A percentile compares a stretch with the other conserved stretches of the same genome.
phyloP scores from a whole-genome alignment of 768 basidiomycete genomes.

The Mycena amicta region DNA sequence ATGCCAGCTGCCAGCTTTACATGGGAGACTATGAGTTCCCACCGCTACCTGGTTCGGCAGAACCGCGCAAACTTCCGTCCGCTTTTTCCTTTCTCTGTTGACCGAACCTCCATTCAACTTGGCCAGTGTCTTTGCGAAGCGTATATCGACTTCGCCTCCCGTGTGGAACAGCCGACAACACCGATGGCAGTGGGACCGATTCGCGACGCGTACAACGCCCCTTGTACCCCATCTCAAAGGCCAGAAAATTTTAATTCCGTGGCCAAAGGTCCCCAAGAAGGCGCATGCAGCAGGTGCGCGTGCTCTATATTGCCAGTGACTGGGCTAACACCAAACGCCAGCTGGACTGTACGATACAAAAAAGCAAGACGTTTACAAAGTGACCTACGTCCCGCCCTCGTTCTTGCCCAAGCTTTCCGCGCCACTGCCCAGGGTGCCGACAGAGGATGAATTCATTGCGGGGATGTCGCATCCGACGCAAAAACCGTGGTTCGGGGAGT shows the following conservation, averaged over 20 bases:
- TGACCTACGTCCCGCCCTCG: conserved; percentile 71
- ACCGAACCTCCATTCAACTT: not conserved
- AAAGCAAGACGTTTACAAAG: conserved; percentile 58
- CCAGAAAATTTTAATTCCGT: conserved; percentile 58
- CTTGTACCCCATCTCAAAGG: conserved; percentile 46
- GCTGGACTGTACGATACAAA: conserved; percentile 68
- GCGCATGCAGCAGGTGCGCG: conserved; percentile 47
- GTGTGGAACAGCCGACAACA: conserved; percentile 57
- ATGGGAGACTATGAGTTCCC: conserved; percentile 68
- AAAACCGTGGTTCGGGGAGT: conserved; percentile 45
- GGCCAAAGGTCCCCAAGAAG: conserved; percentile 59
- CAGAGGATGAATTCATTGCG: conserved; percentile 61
- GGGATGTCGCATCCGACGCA: conserved; percentile 59
- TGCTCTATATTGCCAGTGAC: not conserved
- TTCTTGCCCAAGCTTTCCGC: conserved; percentile 42
- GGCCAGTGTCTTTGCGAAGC: conserved; percentile 74
- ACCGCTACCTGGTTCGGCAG: conserved; percentile 38
- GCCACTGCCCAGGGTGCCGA: conserved; percentile 42
- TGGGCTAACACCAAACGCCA: conserved; percentile 26
- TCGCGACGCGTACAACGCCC: conserved; percentile 67
- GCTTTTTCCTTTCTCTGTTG: conserved; percentile 25
- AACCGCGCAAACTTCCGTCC: conserved; percentile 48
- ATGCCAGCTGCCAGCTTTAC: conserved; percentile 80
- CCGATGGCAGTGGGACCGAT: conserved; percentile 74
- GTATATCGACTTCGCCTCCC: conserved; percentile 63